Evolutionary conservation across 1,139 yeast species (phyloP), one percentile per base, ranked within the genome.

Genomic region (Diutina pseudorugosa): DNA sequence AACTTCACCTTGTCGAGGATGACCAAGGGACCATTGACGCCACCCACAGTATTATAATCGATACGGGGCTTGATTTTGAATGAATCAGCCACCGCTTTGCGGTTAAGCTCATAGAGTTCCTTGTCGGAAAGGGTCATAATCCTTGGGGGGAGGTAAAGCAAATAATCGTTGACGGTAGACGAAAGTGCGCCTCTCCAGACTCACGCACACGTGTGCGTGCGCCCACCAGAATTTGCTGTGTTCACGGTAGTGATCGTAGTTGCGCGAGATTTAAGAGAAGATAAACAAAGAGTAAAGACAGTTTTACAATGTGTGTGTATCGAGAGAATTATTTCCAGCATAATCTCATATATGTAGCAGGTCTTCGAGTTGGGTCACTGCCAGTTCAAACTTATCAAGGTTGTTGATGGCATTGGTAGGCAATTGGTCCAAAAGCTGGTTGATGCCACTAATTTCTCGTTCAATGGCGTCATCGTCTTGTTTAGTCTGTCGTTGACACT

Each of bases 21-120:
- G 57, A 93, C 98, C 68, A 93, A 80, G 8, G 99, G 99, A 56
- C 99, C 99, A 70, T 93, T 93, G 63, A 93, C 95, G 66, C 97
- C 98, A 53, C 93, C 93, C 58, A 93, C 98, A 30, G 98, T 93
- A 75, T 93, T 93, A 73, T 93, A 93, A 63, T 83, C 85, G 61
- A 88, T 69, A 72, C 96, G 84, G 57, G 97, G 97, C 67, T 87
- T 84, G 65, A 90, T 83, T 60, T 86, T 83, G 74, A 89, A 89
- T 60, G 95, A 94, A 66, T 88, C 86, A 55, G 93, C 85, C 54
- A 84, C 97, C 52, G 98, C 97, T 68, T 83, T 81, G 69, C 89
- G 88, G 78, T 90, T 90, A 65, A 90, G 75, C 61, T 88, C 96
- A 67, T 73, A 79, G 64, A 79, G 70, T 68, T 79, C 83, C 65